A percentile compares a stretch with the other conserved stretches of the same genome.
Conservation (phyloP, 805 yeast species). For the Ogataea nonfermentans region DNA sequence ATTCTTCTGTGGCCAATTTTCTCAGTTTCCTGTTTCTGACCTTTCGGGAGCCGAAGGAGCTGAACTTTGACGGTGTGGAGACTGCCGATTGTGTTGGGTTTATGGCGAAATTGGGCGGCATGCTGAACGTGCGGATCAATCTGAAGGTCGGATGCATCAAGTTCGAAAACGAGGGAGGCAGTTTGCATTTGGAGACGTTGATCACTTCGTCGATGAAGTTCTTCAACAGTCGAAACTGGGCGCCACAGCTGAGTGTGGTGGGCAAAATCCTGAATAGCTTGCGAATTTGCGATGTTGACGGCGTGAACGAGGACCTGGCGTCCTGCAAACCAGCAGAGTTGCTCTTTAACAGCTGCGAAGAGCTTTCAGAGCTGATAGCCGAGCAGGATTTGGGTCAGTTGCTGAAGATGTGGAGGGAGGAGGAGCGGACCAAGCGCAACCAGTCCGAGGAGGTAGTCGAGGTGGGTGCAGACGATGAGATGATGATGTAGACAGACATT, state of each 20-base stretch:
- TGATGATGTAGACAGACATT: constrained; percentile 3
- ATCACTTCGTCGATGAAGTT: constrained; percentile 19
- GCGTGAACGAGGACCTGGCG: constrained; percentile 11
- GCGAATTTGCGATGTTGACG: constrained; percentile 10
- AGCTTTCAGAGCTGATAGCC: constrained; percentile 11
- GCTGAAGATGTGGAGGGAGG: constrained; percentile 19
- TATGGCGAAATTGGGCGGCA: constrained; percentile 9
- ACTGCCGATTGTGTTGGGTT: constrained; percentile 15
- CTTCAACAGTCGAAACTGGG: constrained; percentile 18
- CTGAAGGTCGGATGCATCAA: constrained; percentile 16
- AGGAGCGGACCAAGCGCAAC: constrained; percentile 17
- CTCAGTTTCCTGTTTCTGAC: constrained; percentile 19
- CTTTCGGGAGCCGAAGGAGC: constrained; percentile 16
- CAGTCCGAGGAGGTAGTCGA: constrained; percentile 18
- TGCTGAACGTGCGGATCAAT: constrained; percentile 8
- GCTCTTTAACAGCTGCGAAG: constrained; percentile 12
- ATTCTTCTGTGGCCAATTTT: constrained; percentile 11
- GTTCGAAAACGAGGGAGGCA: constrained; percentile 7
- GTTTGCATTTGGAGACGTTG: constrained; percentile 20
- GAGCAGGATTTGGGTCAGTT: constrained; percentile 12
- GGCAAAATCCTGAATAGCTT: constrained; percentile 19
- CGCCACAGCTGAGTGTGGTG: constrained; percentile 19
- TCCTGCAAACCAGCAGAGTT: constrained; percentile 14
- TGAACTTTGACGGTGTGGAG: constrained; percentile 21
- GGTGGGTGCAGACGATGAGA: constrained; percentile 9